Conservation (phyloP, 768 basidiomycete species). For the Astraeus odoratus region DNA sequence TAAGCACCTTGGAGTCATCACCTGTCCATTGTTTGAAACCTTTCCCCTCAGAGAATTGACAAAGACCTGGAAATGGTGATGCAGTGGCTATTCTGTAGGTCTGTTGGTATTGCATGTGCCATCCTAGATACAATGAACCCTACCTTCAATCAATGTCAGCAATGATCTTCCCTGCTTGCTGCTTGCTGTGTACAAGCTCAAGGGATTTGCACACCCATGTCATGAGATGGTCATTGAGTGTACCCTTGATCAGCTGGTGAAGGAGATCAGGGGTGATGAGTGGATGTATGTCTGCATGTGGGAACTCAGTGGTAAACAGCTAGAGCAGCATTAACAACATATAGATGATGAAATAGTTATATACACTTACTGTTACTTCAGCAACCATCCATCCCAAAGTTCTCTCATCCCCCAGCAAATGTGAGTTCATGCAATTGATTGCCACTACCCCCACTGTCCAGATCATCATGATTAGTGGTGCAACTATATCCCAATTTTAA, state of each 20-base stretch:
- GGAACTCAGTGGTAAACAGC: conserved; percentile 27
- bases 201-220: conserved; percentile 26
- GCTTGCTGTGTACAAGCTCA: conserved; percentile 1
- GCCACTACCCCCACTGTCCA: too few relatives aligned
- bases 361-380: conserved; percentile 23
- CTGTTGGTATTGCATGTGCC: background rate
- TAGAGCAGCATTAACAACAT: background rate
- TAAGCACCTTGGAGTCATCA: conserved; percentile 32
- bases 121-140: background rate
- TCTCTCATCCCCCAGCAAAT: too few relatives aligned
- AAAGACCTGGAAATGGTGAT: conserved; percentile 21
- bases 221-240: conserved; percentile 32
- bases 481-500: background rate
- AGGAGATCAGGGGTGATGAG: conserved; percentile 23
- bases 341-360: background rate
- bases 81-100: conserved; percentile 21
- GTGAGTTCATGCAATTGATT: too few relatives aligned
- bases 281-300: conserved; percentile 27
- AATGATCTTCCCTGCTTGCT: conserved; percentile 11
- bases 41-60: conserved; percentile 24
- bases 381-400: too few relatives aligned
- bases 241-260: conserved; percentile 28
- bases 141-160: conserved; percentile 28
- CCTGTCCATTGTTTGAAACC: conserved; percentile 35
- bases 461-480: background rate